Conservation (phyloP, 768 basidiomycete species). For the Multifurca ochricompacta region DNA sequence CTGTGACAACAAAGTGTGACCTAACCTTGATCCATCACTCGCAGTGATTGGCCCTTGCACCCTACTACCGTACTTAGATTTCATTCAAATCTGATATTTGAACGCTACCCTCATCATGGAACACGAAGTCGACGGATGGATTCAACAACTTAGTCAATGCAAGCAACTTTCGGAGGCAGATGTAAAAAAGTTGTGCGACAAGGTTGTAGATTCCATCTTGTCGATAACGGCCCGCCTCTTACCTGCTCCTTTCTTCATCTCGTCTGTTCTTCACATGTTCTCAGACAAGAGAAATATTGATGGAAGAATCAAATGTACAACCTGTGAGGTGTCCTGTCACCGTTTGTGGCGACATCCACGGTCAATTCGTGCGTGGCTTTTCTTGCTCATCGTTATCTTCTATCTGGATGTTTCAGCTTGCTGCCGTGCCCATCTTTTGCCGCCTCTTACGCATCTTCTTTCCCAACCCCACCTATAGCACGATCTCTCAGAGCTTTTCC, state of each 20-base stretch:
- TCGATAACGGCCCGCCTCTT: slow-evolving; percentile 27
- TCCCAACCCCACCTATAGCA: slow-evolving; percentile 49
- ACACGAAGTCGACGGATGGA: slow-evolving; percentile 91
- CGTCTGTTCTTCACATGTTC: slow-evolving; percentile 6
- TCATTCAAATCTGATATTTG: slow-evolving; percentile 13
- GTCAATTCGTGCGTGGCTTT: slow-evolving; percentile 84
- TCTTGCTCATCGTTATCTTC: slow-evolving; percentile 21
- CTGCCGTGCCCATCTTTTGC: slow-evolving; percentile 14
- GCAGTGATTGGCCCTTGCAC: background rate
- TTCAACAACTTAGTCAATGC: slow-evolving; percentile 93
- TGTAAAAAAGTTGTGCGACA: slow-evolving; percentile 98
- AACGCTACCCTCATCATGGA: slow-evolving; percentile 32
- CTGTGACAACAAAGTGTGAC: slow-evolving; percentile 15
- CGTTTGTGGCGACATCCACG: slow-evolving; percentile 99
- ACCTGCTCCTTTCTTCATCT: slow-evolving; percentile 8
- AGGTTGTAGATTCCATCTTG: slow-evolving; percentile 50
- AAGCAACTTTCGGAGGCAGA: slow-evolving; percentile 93
- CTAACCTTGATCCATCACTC: background rate
- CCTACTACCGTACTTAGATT: slow-evolving; percentile 15
- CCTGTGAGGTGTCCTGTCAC: slow-evolving; percentile 98
- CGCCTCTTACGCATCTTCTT: slow-evolving; percentile 12
- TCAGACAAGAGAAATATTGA: slow-evolving; percentile 94
- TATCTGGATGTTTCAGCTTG: slow-evolving; percentile 5
- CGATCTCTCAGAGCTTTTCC: slow-evolving; percentile 97
- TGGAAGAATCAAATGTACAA: slow-evolving; percentile 99